Percentiles rank a stretch among this genome's conserved stretches.
These are phyloP conservation scores for Gossypium schwendimanii DNA, from an alignment of 441 rosid species.

Conservation along the genomic window DNA sequence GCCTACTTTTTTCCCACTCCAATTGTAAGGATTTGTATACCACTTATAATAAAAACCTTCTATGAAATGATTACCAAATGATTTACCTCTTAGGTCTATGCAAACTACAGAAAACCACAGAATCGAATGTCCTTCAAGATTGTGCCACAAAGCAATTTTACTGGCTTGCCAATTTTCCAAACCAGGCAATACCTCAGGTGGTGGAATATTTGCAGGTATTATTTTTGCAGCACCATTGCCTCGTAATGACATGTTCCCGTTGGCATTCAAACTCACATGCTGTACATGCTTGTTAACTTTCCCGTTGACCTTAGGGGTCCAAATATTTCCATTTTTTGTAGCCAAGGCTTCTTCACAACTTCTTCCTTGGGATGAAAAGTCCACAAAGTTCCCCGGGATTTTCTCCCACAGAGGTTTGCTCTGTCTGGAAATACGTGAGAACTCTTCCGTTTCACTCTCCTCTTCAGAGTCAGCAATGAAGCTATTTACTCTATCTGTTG, in stretches of 20 bases:
- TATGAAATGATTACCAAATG: not conserved
- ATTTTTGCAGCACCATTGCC: slow-evolving; percentile 64
- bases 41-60: not conserved
- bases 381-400: slow-evolving; percentile 46
- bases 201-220: slow-evolving; percentile 58
- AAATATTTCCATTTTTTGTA: slow-evolving; percentile 39
- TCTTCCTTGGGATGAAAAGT: slow-evolving; percentile 37
- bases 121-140: slow-evolving; percentile 78
- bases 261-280: slow-evolving; percentile 32
- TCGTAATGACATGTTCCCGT: slow-evolving; percentile 34
- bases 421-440: slow-evolving; percentile 34
- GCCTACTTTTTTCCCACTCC: not conserved
- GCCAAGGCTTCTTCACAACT: slow-evolving; percentile 27
- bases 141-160: slow-evolving; percentile 88
- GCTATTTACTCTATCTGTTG: slow-evolving; percentile 61
- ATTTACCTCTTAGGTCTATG: slow-evolving; percentile 75
- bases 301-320: slow-evolving; percentile 79
- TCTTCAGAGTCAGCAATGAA: slow-evolving; percentile 69
- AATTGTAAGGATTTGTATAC: not conserved
- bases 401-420: slow-evolving; percentile 63
- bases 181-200: slow-evolving; percentile 71
- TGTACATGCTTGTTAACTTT: slow-evolving; percentile 65
- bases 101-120: slow-evolving; percentile 85
- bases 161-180: slow-evolving; percentile 81
- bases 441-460: slow-evolving; percentile 54